Base-by-base conservation (phyloP, 805 yeast species). In the Metschnikowia corniflorae region DNA sequence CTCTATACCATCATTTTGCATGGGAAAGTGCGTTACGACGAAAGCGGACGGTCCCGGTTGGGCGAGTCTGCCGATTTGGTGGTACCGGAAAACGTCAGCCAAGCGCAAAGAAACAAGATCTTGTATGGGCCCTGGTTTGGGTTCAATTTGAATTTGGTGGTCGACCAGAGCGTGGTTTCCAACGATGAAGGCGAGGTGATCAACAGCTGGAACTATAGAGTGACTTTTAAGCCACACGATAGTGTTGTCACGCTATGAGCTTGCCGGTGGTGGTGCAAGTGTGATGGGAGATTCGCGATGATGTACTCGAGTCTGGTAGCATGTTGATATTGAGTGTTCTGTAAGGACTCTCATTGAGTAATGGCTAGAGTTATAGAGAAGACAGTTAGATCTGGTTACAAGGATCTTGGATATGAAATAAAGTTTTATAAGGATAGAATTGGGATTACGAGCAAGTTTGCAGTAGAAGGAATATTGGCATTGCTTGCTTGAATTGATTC, bases 41-140 rank as follows among this genome's bases (percentile, higher is more conserved):
- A 85, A 51, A 73, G 81, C 36, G 93, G 93, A 0, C 71, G 65
- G 42, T 80, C 78, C 42, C 73, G 79, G 52, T 50, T 75, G 18
- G 88, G 88, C 2, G 83, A 80, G 37, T 69, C 77, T 15, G 75
- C 87, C 0, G 79, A 79, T 30, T 56, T 80, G 40, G 54, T 71
- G 17, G 36, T 43, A 33, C 22, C 40, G 9, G 37, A 41, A 16
- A 21, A 10, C 24, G 5, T n/a, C 9, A 36, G 25, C 17, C 7
- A 35, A 6, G 27, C 37, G 7, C 36, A 35, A 16, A 42, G 33
- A 9, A 46, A 53, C 7, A 69, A 83, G 53, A 68, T 78, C 2
- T 36, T 75, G 2, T 82, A 84, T 82, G 79, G 91, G 6, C 65
- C 82, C 5, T 78, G 84, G 77, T 78, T 75, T 53, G 93, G 91